Conservation (phyloP, 306 rosid species). For the Vigna nakashimae region DNA sequence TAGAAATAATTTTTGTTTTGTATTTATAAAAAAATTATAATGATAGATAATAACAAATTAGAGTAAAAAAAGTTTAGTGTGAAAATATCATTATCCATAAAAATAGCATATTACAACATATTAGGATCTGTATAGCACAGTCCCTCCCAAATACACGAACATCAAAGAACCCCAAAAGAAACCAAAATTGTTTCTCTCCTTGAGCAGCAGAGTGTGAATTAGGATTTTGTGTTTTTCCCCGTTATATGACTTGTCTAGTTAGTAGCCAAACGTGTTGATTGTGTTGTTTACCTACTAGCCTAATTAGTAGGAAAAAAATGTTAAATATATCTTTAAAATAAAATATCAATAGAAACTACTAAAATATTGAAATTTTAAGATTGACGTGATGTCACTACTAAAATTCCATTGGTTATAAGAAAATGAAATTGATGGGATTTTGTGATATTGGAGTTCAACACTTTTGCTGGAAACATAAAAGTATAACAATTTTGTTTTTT, state of each 20-base stretch:
- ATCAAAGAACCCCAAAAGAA: neutral
- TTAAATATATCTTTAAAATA: neutral
- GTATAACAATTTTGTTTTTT: neutral
- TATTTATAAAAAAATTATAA: too few species aligned
- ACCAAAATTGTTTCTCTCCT: neutral
- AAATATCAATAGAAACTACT: neutral
- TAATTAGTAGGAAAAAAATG: too few species aligned
- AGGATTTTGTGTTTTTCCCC: neutral
- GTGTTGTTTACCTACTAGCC: neutral
- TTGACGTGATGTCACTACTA: neutral
- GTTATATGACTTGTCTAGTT: neutral
- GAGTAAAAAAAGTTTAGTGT: too few species aligned
- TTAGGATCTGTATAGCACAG: neutral
- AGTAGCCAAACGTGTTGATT: neutral
- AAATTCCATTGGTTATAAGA: neutral
- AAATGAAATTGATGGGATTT: neutral
- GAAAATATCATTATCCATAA: too few species aligned
- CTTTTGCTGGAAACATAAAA: neutral
- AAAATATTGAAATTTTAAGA: neutral
- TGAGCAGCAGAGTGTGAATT: neutral
- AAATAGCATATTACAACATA: neutral
- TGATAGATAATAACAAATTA: too few species aligned
- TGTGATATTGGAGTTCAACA: neutral
- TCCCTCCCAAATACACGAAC: neutral
- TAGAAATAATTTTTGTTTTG: too few species aligned